Conservation (phyloP, 306 rosid genomes). For the Begonia peltatifolia region DNA sequence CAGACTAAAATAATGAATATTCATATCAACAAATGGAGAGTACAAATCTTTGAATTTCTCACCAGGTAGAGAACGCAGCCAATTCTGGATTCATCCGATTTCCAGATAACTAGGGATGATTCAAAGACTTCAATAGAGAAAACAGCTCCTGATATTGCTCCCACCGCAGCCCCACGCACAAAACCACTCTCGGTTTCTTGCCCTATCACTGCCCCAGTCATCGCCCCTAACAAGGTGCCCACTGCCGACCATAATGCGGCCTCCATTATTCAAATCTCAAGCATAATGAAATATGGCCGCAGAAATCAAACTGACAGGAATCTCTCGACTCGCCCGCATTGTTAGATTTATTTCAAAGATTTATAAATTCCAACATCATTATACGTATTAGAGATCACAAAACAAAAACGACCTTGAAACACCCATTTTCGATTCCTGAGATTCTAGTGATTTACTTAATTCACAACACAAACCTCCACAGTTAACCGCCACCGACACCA, state of each 20-base stretch:
- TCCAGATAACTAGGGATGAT: constrained; percentile 91
- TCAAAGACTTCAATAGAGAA: constrained; percentile 98
- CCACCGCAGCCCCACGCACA: constrained; percentile 97
- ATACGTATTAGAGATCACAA: no score
- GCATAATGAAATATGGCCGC: background rate
- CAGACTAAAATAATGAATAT: no score
- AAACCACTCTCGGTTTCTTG: constrained; percentile 99
- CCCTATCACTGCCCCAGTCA: constrained; percentile 98
- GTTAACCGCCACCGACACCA: no score
- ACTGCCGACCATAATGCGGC: constrained; percentile 30
- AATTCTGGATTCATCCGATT: constrained; percentile 93
- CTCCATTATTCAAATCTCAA: constrained; percentile 4
- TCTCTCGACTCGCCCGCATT: no score
- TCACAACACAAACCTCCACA: no score
- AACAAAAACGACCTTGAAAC: no score
- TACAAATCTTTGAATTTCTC: constrained; percentile 12
- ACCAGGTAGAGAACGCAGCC: constrained; percentile 93
- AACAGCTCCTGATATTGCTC: constrained; percentile 99
- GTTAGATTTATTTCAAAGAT: no score
- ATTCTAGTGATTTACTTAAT: no score
- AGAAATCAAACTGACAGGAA: no score
- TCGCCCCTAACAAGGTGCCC: constrained; percentile 84
- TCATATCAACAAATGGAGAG: no score
- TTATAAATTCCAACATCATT: no score
- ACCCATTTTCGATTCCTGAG: no score